Conservation (phyloP, 208 protist genomes). For the Trypanosoma platydactyli region DNA sequence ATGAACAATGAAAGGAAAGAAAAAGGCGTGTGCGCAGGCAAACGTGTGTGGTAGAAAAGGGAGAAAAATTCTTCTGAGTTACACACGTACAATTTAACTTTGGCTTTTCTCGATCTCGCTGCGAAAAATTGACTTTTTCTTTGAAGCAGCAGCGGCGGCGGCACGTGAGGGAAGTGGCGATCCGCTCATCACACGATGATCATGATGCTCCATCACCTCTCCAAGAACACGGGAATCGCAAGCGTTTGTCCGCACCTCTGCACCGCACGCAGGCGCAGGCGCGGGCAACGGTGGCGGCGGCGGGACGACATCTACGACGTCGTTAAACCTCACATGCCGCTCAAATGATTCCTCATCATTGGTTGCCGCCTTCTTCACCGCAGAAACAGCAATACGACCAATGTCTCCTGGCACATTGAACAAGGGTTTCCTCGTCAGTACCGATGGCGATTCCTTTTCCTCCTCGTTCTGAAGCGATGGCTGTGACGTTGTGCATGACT, state of each 20-base stretch:
- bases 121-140: slow-evolving; percentile 61
- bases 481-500: not conserved
- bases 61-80: not conserved
- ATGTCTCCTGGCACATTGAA: slow-evolving; percentile 49
- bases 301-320: slow-evolving; percentile 29
- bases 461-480: not conserved
- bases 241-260: not conserved
- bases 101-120: slow-evolving; percentile 24
- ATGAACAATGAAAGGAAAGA: not conserved
- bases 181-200: not conserved
- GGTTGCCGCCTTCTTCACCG: not conserved
- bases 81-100: not conserved
- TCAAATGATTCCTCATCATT: not conserved
- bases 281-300: not conserved
- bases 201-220: slow-evolving; percentile 55
- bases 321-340: slow-evolving; percentile 41
- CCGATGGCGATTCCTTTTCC: not conserved
- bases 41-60: not conserved
- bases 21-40: not conserved
- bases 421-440: not conserved
- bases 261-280: not conserved
- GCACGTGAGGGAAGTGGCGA: not conserved
- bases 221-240: slow-evolving; percentile 28
- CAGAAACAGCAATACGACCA: slow-evolving; percentile 7
- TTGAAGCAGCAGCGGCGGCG: slow-evolving; percentile 15